Conservation (phyloP, 805 yeast genomes). For the Millerozyma miso region DNA sequence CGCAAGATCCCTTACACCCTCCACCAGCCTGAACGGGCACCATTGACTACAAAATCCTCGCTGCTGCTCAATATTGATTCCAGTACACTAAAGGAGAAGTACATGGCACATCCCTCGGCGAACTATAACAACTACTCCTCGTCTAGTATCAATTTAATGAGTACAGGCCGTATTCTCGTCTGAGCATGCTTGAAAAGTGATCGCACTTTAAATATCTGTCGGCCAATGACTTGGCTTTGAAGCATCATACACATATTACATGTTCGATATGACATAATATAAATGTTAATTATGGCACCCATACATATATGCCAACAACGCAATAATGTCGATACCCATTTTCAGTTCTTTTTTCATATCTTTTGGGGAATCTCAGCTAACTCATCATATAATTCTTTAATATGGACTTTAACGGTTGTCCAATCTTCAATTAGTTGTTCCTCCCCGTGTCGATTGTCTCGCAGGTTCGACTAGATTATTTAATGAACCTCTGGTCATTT, state of each 20-base stretch:
- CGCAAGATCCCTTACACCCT: background rate
- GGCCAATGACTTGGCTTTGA: too few relatives aligned
- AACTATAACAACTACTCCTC: conserved; percentile 4
- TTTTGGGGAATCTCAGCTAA: too few relatives aligned
- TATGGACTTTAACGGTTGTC: too few relatives aligned
- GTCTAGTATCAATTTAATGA: conserved; percentile 4
- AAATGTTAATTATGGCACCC: too few relatives aligned
- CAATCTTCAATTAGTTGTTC: too few relatives aligned
- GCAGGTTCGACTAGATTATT: too few relatives aligned
- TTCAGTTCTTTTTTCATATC: conserved; percentile 1
- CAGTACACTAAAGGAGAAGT: background rate
- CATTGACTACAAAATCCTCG: conserved; percentile 10
- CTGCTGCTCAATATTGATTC: conserved; percentile 6
- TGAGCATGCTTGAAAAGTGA: conserved; percentile 1
- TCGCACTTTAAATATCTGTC: too few relatives aligned
- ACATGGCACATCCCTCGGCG: background rate
- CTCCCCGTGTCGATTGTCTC: too few relatives aligned
- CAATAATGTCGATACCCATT: background rate
- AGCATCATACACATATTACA: too few relatives aligned
- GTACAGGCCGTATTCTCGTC: conserved; percentile 10
- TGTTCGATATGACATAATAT: too few relatives aligned
- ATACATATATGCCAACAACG: too few relatives aligned
- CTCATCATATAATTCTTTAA: background rate
- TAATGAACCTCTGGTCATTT: too few relatives aligned
- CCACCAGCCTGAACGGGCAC: conserved; percentile 3